Base-by-base conservation (phyloP, 1,139 yeast genomes). In the Tardiomyces blankii region DNA sequence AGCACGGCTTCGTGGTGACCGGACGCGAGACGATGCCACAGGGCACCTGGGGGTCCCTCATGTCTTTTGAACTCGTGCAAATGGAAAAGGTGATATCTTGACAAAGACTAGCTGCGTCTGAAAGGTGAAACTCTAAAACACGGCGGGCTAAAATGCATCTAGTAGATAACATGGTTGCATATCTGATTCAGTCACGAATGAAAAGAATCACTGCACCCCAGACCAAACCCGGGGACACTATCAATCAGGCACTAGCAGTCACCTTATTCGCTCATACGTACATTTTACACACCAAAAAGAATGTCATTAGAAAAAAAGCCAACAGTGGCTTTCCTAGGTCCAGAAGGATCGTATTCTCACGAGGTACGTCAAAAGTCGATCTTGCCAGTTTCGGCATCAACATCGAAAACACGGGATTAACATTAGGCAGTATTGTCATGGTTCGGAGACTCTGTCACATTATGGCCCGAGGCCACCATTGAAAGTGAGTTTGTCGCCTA, bases 261-360 rank as follows among this genome's bases (percentile, higher is more conserved):
- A n/a, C n/a, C n/a, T n/a, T n/a, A n/a, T n/a, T n/a, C 25, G 25
- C 25, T 21, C 25, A 21, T 7, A 21, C 25, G 25, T 21, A 21
- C 25, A n/a, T n/a, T n/a, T n/a, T n/a, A n/a, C n/a, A n/a, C n/a
- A n/a, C n/a, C n/a, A n/a, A n/a, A n/a, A 4, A 21, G 7, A 21
- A 21, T 21, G 25, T 21, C 25, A 21, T 7, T 7, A 5, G 25
- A 4, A 21, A 21, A 21, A 5, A 21, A 21, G 25, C 25, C 39
- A 14, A 18, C 58, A 48, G 82, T 85, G 8, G 87, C 87, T 5
- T 89, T 76, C 58, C 64, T 89, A 44, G 97, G 97, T 0, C 97
- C 97, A 0, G 70, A 70, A 45, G 96, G 96, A 1, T 88, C 96
- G 0, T 89, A 87, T 62, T 83, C 96, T 2, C 95, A 88, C 55